Evolutionary conservation across 1,139 yeast species (phyloP).

Genomic region (Yamadazyma epiphylla): DNA sequence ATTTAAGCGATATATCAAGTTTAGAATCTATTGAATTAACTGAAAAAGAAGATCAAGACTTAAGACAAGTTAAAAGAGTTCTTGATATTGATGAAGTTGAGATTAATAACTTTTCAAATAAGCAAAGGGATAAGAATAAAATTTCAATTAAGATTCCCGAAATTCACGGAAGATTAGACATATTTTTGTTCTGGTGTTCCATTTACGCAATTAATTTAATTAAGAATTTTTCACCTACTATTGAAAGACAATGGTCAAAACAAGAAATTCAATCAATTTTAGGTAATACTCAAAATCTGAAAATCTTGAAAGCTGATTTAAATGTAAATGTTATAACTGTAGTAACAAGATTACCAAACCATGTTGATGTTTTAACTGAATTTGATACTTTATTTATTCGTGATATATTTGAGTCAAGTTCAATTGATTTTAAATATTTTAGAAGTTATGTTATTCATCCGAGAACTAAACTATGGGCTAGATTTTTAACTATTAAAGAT

Average conservation of each 20-base stretch:
- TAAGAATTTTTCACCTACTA: slow-evolving; percentile 34
- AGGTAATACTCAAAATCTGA: slow-evolving; percentile 19
- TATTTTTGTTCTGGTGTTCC: slow-evolving; percentile 42
- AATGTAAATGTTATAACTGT: slow-evolving; percentile 39
- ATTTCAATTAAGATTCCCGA: slow-evolving; percentile 31
- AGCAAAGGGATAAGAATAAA: slow-evolving; percentile 22
- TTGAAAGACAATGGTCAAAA: slow-evolving; percentile 24
- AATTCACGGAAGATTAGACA: slow-evolving; percentile 37
- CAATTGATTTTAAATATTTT: slow-evolving; percentile 29
- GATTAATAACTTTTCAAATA: slow-evolving; percentile 20
- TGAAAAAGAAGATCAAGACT: slow-evolving; percentile 15
- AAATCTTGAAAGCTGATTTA: slow-evolving; percentile 29
- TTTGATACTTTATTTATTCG: slow-evolving; percentile 32
- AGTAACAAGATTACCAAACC: slow-evolving; percentile 47
- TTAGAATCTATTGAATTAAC: slow-evolving; percentile 24
- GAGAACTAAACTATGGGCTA: slow-evolving; percentile 43
- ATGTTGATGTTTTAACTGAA: slow-evolving; percentile 51
- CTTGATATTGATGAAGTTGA: slow-evolving; percentile 24
- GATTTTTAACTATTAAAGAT: slow-evolving; percentile 33
- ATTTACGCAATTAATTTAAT: slow-evolving; percentile 37
- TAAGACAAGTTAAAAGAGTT: slow-evolving; percentile 32
- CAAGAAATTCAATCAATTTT: slow-evolving; percentile 22
- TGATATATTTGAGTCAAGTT: slow-evolving; percentile 25
- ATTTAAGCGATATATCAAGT: slow-evolving; percentile 34
- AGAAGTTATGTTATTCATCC: slow-evolving; percentile 57